Conservation (phyloP, 2,329 filamentous ascomycete genomes). For the Diaporthe vexans region DNA sequence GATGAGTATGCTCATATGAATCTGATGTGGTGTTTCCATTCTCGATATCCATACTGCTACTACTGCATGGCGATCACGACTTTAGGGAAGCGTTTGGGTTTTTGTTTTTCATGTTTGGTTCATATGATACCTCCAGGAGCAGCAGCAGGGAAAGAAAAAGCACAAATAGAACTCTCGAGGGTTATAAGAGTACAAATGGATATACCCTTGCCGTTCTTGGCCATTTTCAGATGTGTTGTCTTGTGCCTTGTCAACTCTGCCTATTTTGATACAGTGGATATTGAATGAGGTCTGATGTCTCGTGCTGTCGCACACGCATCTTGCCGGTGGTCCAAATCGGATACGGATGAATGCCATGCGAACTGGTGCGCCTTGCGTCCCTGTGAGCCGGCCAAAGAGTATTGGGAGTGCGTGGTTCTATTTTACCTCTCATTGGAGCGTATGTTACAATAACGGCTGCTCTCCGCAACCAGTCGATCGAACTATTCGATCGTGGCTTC, state of each 20-base stretch:
- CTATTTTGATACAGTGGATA: background rate
- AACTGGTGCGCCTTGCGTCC: no score
- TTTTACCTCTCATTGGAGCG: background rate
- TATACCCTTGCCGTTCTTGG: constrained; percentile 28
- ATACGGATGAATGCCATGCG: no score
- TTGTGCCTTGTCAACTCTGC: background rate
- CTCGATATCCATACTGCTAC: constrained; percentile 18
- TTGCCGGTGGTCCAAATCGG: background rate
- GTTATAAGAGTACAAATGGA: constrained; percentile 26
- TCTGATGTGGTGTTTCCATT: constrained; percentile 29
- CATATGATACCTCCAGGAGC: constrained; percentile 41
- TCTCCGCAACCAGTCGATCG: background rate
- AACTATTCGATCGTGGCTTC: background rate
- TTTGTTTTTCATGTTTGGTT: constrained; percentile 33
- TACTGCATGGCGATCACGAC: constrained; percentile 11
- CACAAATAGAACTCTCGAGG: constrained; percentile 20
- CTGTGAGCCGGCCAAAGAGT: no score
- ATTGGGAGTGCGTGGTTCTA: background rate
- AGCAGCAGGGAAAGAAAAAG: constrained; percentile 16
- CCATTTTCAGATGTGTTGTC: background rate
- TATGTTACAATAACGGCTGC: constrained; percentile 21
- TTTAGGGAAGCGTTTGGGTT: constrained; percentile 33
- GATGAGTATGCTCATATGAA: background rate
- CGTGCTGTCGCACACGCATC: background rate
- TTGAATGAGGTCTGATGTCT: background rate